These are phyloP conservation scores for Rhizopus arrhizus DNA, from an alignment of 371 early-diverging fungal genomes.

Conservation along the genomic window DNA sequence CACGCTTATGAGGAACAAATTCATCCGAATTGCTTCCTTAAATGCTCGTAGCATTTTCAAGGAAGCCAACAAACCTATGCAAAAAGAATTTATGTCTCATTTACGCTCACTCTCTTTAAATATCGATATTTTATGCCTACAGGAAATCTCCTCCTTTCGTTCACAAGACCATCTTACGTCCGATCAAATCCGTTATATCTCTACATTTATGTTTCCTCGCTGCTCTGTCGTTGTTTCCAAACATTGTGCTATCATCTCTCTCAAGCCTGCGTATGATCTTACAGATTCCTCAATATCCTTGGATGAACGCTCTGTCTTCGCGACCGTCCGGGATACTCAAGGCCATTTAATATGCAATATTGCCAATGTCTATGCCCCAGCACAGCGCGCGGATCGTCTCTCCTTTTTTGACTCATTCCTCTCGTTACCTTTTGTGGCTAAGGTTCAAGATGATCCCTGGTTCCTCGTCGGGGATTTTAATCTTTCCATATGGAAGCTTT, in stretches of 20 bases:
- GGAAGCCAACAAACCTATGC: background rate
- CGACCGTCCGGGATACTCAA: background rate
- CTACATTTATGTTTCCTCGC: background rate
- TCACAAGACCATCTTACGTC: background rate
- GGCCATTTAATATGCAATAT: no score
- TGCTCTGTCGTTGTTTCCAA: slow-evolving; percentile 2
- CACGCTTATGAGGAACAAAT: slow-evolving; percentile 4
- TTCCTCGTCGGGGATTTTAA: no score
- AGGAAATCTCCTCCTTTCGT: slow-evolving; percentile 5
- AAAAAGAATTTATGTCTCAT: background rate
- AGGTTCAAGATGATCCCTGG: no score
- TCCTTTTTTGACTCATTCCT: background rate
- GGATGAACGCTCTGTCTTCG: slow-evolving; percentile 9
- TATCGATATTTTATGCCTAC: slow-evolving; percentile 8
- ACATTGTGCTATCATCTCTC: slow-evolving; percentile 6
- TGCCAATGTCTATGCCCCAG: background rate
- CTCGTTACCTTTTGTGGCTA: no score
- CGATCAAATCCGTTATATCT: background rate
- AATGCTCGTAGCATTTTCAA: slow-evolving; percentile 21
- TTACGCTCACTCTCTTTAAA: background rate
- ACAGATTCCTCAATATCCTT: background rate
- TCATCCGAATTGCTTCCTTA: slow-evolving; percentile 9
- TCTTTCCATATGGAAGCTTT: no score
- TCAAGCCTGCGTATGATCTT: background rate
- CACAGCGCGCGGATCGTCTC: background rate